Conservation (phyloP, 225 moss, liverwort and hornwort species). For the Lunularia cruciata region DNA sequence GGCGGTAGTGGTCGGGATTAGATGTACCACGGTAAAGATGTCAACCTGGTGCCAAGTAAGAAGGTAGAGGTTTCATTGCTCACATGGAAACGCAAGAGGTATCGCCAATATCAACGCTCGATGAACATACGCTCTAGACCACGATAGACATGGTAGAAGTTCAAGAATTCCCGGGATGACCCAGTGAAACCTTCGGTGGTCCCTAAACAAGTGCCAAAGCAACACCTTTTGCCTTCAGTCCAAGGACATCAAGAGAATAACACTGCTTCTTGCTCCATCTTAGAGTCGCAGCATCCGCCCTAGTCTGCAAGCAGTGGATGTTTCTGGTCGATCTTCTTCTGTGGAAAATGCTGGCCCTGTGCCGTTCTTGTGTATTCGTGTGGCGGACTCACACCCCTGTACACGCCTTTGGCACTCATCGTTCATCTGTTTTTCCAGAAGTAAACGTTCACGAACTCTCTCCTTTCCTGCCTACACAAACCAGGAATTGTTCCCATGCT, state of each 20-base stretch:
- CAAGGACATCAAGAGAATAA: not conserved
- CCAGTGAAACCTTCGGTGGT: too few relatives aligned
- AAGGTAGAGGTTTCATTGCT: not conserved
- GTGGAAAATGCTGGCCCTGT: not conserved
- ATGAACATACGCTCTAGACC: not conserved
- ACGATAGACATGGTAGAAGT: not conserved
- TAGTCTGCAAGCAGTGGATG: not conserved
- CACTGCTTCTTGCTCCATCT: slow-evolving; percentile 5
- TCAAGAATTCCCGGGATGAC: not conserved
- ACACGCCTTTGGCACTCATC: slow-evolving; percentile 10
- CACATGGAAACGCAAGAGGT: not conserved
- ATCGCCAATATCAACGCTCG: not conserved
- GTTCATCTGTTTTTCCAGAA: slow-evolving; percentile 5
- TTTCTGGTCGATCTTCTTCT: slow-evolving; percentile 12
- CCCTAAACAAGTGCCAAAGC: not conserved
- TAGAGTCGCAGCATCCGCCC: not conserved
- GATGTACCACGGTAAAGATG: not conserved
- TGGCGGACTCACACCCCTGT: slow-evolving; percentile 8
- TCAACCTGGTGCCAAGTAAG: not conserved
- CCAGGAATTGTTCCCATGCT: not conserved
- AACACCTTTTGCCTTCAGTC: not conserved
- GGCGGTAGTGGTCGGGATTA: not conserved
- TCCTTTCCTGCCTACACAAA: slow-evolving; percentile 1
- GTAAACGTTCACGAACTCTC: not conserved
- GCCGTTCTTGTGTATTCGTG: not conserved